Evolutionary conservation across 73 alveolate species (phyloP), one percentile per base, ranked within the genome.

Genomic region (Symbiodinium pilosum): DNA sequence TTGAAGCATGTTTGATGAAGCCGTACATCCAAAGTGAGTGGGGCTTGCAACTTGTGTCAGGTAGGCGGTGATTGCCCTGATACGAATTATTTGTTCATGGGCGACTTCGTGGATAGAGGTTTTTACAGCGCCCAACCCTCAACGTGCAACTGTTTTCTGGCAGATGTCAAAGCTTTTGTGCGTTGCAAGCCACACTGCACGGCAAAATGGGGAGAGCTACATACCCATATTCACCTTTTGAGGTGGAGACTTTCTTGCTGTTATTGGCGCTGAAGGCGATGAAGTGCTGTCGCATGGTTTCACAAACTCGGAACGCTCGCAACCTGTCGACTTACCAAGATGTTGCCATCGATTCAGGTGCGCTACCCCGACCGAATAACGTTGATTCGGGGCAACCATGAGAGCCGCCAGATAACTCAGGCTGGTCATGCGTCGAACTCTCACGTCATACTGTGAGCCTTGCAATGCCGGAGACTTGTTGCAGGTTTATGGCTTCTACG

Each of bases 61-160:
- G 97, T 99, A 43, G 99, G 99, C 9, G 99, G 99, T 26, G 99
- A 99, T 68, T 99, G 99, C 93, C 99, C 99, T 20, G 99, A 99
- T 71, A 99, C 99, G 20, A 99, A 99, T 98, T 99, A 99, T 99
- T 99, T 99, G 59, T 99, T 99, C 95, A 94, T 99, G 99, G 99
- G 99, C 47, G 99, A 99, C 99, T 99, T 99, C 87, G 99, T 99
- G 6, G 99, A 99, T 94, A 95, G 99, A 52, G 99, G 99, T 30
- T 99, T 93, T 73, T 93, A 99, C 98, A 98, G 99, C 51, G 99
- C 38, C 21, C 41, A 81, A 7, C 24, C 51, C 86, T 99, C 83
- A 99, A 99, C n/a, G n/a, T n/a, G n/a, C n/a, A n/a, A n/a, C n/a
- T 51, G 68, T 51, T 51, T 16, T 16, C 21, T 64, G 12, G 64